Conservation (phyloP, 306 rosid species). For the Pueraria montana region DNA sequence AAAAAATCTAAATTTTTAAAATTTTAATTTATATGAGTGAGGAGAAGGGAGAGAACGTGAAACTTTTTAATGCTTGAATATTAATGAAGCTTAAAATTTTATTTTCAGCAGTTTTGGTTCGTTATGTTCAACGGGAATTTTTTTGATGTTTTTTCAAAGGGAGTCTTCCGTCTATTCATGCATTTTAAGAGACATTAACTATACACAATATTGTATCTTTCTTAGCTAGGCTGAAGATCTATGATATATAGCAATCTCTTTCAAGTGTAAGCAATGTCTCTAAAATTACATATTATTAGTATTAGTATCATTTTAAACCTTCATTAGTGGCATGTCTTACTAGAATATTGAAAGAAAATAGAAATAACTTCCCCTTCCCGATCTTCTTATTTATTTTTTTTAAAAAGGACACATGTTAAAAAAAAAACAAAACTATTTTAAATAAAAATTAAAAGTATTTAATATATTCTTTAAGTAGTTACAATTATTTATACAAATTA, state of each 20-base stretch:
- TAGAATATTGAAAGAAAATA: neutral
- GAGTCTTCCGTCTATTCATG: constrained; percentile 1
- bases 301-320: neutral
- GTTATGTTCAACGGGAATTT: neutral
- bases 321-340: neutral
- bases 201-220: neutral
- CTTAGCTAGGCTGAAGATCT: neutral
- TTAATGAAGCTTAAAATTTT: neutral
- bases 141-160: too few species aligned
- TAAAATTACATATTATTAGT: neutral
- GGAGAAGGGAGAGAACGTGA: neutral
- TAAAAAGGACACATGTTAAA: neutral
- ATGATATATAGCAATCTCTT: neutral
- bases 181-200: neutral
- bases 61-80: neutral
- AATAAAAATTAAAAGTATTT: neutral
- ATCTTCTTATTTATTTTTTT: neutral
- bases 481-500: too few species aligned
- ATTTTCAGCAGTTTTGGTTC: neutral
- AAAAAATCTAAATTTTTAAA: too few species aligned
- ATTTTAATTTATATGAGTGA: neutral
- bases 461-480: too few species aligned
- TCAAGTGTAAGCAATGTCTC: neutral
- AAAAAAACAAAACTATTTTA: neutral
- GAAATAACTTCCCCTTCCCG: neutral